Evolutionary conservation across 495 filamentous ascomycete species (phyloP), one percentile per base, ranked within the genome.

Genomic region (Stereocaulon alpinum): DNA sequence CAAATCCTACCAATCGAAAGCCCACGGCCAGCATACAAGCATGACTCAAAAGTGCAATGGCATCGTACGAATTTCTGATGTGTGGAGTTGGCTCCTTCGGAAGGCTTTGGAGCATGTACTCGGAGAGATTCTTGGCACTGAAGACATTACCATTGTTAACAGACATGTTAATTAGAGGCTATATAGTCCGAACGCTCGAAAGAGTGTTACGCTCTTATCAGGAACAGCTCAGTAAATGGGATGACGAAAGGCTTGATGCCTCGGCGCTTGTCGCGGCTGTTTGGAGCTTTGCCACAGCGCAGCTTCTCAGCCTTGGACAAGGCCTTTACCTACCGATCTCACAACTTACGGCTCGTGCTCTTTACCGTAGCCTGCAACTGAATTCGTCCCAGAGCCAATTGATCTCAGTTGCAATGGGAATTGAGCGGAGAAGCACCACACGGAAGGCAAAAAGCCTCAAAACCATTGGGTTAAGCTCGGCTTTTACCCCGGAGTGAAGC

Each of bases 21-120:
- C 83, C 88, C 11, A 92, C 81, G 6, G 84, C 82, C 30, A 78
- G 64, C 85, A 97, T 87, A 66, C 84, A 87, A 30, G 88, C 89
- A 69, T 98, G 92, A 43, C 82, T 76, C 64, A 93, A 84, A 42
- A 97, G 80, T 11, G 90, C 89, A 60, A 95, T 73, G 44, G 88
- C 89, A 72, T 97, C 94, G 70, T 86, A 87, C 2, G 87, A 77
- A 66, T 81, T 86, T 63, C 85, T 87, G 57, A 97, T 73, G 60
- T 84, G 79, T 69, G 67, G 79, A 67, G 70, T 74, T 70, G 67
- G 68, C 67, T 65, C 73, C 69, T 44, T 69, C 51, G 74, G 83
- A 69, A 67, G 78, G 49, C 60, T 66, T 32, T 55, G 18, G 57
- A 59, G 54, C 67, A 69, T 69, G 61, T 60, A 42, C 29, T 61